These are phyloP conservation scores for Penicillium decumbens DNA, from an alignment of 2,329 filamentous ascomycete genomes.

Conservation along the genomic window DNA sequence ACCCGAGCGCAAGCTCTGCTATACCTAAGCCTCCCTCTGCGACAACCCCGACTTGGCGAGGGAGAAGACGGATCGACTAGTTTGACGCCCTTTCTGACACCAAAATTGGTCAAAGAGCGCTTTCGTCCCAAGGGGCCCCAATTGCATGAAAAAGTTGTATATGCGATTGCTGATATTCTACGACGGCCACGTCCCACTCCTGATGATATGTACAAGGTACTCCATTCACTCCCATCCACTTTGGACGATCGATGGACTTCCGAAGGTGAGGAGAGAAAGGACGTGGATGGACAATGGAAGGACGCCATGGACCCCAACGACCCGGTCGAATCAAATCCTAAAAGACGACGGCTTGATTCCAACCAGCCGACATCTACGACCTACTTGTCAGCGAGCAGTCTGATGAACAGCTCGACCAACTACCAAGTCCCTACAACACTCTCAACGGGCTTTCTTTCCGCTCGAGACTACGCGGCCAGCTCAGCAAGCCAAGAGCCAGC, in stretches of 20 bases:
- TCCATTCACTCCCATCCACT: constrained; percentile 47
- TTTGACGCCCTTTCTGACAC: constrained; percentile 67
- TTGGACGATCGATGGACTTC: constrained; percentile 64
- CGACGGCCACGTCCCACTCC: constrained; percentile 57
- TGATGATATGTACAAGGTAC: constrained; percentile 50
- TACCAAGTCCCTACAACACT: constrained; percentile 37
- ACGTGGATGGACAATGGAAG: constrained; percentile 39
- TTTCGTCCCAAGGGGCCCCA: constrained; percentile 64
- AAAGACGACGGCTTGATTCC: constrained; percentile 28
- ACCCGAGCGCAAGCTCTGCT: constrained; percentile 82
- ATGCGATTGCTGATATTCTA: constrained; percentile 67
- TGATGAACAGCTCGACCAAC: constrained; percentile 53
- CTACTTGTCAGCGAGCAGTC: constrained; percentile 45
- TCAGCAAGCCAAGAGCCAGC: constrained; percentile 23
- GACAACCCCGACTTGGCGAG: constrained; percentile 54
- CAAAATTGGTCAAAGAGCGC: constrained; percentile 48
- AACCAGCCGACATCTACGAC: constrained; percentile 24
- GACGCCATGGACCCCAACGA: constrained; percentile 16
- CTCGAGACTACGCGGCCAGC: constrained; percentile 49
- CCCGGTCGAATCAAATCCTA: constrained; percentile 22
- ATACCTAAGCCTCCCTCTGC: constrained; percentile 75
- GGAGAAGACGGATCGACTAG: constrained; percentile 54
- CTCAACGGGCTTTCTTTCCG: constrained; percentile 59
- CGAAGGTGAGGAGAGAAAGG: constrained; percentile 52
- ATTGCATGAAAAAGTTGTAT: constrained; percentile 59